Base-by-base conservation (phyloP, 352 stramenopile genomes). In the Lagenidium giganteum region DNA sequence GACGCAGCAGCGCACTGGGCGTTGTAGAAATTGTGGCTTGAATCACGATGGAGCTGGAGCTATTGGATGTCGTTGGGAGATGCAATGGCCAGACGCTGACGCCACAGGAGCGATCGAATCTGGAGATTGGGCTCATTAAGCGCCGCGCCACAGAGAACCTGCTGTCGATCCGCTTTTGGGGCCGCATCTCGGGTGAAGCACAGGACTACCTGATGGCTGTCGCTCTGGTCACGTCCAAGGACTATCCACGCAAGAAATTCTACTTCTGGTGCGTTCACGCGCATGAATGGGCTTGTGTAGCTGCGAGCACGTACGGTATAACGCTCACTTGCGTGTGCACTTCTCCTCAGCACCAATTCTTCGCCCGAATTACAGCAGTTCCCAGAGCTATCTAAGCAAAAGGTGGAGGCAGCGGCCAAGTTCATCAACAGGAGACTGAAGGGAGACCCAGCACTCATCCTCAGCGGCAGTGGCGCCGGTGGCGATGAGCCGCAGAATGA, bases 241-340 rank as follows among this genome's bases (percentile, higher is more conserved):
- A 83, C 42, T 86, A 83, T 27, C 76, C 74, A 12, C 83, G 69
- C 50, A 92, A 89, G 48, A 92, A 92, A 31, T 92, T 87, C 26
- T 91, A 88, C 74, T 92, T 89, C 27, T 92, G 74, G 76, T 87
- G 57, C 23, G 32, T 41, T 38, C 14, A 7, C 9, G 18, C 25
- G 0, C 30, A 18, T 26, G 20, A 17, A 31, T 51, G 13, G n/a
- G n/a, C 14, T 42, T 17, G 13, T 51, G 13, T 3, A 18, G 14
- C 7, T 1, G n/a, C 3, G n/a, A n/a, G n/a, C n/a, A n/a, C n/a
- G n/a, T n/a, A n/a, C n/a, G n/a, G n/a, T n/a, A n/a, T n/a, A 27
- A 38, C 26, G 29, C n/a, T 49, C 14, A 49, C 26, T 27, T 32
- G 7, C 3, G 43, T 51, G 17, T 23, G 44, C 3, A 23, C 16